These are phyloP conservation scores for Millerozyma acaciae DNA, from an alignment of 805 yeast genomes.

Conservation along the genomic window DNA sequence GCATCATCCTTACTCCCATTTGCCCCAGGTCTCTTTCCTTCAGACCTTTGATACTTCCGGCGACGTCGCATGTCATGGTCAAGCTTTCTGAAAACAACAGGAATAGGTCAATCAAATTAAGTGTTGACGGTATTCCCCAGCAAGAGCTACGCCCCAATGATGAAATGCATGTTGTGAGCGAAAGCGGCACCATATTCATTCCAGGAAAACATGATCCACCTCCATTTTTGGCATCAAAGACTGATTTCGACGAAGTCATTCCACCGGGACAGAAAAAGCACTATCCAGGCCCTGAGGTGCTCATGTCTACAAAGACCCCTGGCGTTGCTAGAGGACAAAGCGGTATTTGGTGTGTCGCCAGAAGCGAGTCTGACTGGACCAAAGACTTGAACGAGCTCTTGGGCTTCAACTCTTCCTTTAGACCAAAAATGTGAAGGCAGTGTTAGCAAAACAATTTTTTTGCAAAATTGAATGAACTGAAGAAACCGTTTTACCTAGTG, in stretches of 20 bases:
- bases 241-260: slow-evolving; percentile 16
- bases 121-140: slow-evolving; percentile 82
- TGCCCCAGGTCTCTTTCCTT: slow-evolving; percentile 91
- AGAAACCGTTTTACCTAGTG: too few species aligned
- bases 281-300: too few species aligned
- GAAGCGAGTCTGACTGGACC: slow-evolving; percentile 86
- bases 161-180: slow-evolving; percentile 68
- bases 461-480: too few species aligned
- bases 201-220: slow-evolving; percentile 50
- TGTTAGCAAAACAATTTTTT: too few species aligned
- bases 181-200: slow-evolving; percentile 55
- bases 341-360: slow-evolving; percentile 87
- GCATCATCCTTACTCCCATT: slow-evolving; percentile 80
- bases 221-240: slow-evolving; percentile 10
- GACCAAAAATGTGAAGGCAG: too few species aligned
- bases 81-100: slow-evolving; percentile 50
- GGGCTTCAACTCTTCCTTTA: slow-evolving; percentile 85
- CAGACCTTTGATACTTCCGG: slow-evolving; percentile 80
- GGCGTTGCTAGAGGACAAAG: slow-evolving; percentile 25
- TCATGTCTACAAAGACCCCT: too few species aligned
- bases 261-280: too few species aligned
- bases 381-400: slow-evolving; percentile 80
- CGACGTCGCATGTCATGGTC: slow-evolving; percentile 67
- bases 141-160: slow-evolving; percentile 69
- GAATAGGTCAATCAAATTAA: slow-evolving; percentile 46